phyloP scores from a whole-genome alignment of 495 filamentous ascomycete genomes.

The Neurospora africana region DNA sequence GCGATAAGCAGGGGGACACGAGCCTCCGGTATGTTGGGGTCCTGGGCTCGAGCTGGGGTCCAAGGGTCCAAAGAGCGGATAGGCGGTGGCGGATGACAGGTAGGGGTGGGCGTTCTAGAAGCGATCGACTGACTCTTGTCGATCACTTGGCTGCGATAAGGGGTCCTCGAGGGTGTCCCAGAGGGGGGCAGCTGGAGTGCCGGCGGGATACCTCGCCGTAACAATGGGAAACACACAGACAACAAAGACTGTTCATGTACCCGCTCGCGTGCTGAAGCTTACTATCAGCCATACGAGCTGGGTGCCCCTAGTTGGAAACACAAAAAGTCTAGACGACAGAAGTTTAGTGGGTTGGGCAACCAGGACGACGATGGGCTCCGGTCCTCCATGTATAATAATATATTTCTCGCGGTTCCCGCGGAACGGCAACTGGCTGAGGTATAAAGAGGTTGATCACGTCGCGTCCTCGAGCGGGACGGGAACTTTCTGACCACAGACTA shows the following conservation, averaged over 20 bases:
- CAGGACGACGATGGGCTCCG: not conserved
- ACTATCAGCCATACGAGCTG: not conserved
- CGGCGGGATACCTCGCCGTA: not conserved
- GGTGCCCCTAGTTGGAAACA: not conserved
- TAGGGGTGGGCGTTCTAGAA: slow-evolving; percentile 13
- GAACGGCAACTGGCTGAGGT: not conserved
- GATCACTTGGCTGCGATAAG: slow-evolving; percentile 9
- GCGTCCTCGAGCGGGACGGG: not conserved
- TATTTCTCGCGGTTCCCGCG: not conserved
- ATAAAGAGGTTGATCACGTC: not conserved
- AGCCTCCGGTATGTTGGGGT: not conserved
- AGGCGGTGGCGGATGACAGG: slow-evolving; percentile 9
- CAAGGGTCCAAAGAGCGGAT: not conserved
- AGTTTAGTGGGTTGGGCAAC: not conserved
- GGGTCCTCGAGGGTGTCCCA: not conserved
- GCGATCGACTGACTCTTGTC: slow-evolving; percentile 11
- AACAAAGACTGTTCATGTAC: not conserved
- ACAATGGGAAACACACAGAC: not conserved
- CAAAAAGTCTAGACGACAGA: not conserved
- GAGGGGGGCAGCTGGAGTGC: not conserved
- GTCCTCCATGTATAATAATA: not conserved
- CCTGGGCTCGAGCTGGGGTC: not conserved
- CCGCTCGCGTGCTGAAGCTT: not conserved
- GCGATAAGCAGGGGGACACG: not conserved
- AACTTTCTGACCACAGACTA: not conserved